Evolutionary conservation across 1,284 basidiomycete genomes (phyloP).

Genomic region (Marasmius sp.): DNA sequence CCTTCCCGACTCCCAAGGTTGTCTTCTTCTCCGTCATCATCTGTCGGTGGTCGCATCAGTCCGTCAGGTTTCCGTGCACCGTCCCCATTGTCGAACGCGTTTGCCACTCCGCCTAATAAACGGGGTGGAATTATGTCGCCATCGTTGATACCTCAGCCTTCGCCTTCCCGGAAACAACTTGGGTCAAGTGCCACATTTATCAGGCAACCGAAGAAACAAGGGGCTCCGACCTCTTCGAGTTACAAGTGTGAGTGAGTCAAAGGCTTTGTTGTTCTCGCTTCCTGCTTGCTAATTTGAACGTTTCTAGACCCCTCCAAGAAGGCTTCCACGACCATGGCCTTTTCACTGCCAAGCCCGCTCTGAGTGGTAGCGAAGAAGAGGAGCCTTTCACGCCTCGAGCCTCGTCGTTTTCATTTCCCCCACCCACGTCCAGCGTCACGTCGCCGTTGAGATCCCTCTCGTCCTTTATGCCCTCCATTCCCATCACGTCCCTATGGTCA

Average conservation of each 20-base stretch:
- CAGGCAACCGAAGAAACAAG: not conserved
- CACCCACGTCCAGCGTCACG: constrained; percentile 1
- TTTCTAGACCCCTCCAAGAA: too few species aligned
- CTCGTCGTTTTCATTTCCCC: not conserved
- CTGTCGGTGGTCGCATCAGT: not conserved
- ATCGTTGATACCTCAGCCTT: constrained; percentile 55
- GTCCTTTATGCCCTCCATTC: constrained; percentile 44
- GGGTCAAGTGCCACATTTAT: not conserved
- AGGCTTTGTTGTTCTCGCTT: not conserved
- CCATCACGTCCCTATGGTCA: not conserved
- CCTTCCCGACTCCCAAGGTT: constrained; percentile 15
- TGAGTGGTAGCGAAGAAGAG: not conserved
- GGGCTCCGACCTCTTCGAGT: not conserved
- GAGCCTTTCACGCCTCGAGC: constrained; percentile 25
- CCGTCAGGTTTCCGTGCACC: not conserved
- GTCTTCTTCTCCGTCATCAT: constrained; percentile 15
- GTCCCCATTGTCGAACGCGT: constrained; percentile 22
- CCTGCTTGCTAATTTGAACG: not conserved
- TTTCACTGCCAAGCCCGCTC: not conserved
- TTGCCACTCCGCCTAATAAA: constrained; percentile 46
- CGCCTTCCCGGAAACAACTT: constrained; percentile 34
- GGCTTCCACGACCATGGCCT: not conserved
- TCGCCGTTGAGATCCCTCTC: constrained; percentile 34
- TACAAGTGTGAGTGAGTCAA: not conserved
- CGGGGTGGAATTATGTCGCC: constrained; percentile 38